Evolutionary conservation across 352 stramenopile genomes (phyloP).

Genomic region (Phytophthora boehmeriae): DNA sequence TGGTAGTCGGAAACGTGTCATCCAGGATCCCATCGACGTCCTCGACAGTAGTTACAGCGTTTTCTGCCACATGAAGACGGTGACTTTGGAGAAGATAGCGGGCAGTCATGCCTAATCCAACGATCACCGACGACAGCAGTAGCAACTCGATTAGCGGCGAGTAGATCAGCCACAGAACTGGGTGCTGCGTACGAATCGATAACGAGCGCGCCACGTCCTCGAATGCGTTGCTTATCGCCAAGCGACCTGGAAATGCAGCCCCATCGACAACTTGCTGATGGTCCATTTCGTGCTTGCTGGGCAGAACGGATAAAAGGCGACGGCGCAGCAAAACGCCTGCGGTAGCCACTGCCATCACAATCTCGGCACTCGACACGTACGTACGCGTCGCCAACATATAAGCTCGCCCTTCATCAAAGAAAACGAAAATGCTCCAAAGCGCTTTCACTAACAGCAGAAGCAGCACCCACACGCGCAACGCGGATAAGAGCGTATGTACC

Average conservation of each 20-base stretch:
- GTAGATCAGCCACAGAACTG: constrained; percentile 46
- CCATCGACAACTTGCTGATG: constrained; percentile 33
- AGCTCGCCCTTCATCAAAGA: constrained; percentile 37
- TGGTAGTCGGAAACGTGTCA: neutral
- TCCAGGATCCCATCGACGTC: constrained; percentile 1
- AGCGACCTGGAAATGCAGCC: constrained; percentile 25
- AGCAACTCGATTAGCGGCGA: constrained; percentile 30
- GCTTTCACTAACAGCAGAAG: constrained; percentile 38
- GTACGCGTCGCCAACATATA: constrained; percentile 40
- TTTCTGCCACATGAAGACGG: constrained; percentile 3
- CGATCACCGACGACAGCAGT: constrained; percentile 23
- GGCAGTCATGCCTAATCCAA: constrained; percentile 11
- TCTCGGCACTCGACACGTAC: constrained; percentile 42
- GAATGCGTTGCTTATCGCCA: constrained; percentile 43
- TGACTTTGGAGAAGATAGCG: constrained; percentile 26
- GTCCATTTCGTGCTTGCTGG: constrained; percentile 40
- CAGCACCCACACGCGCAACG: constrained; percentile 37
- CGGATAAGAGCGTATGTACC: constrained; percentile 50
- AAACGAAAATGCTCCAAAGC: constrained; percentile 36
- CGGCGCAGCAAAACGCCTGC: constrained; percentile 18
- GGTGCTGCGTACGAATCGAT: constrained; percentile 27
- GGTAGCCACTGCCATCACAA: constrained; percentile 29
- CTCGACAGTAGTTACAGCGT: constrained; percentile 2
- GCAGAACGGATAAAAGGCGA: constrained; percentile 29
- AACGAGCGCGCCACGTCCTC: constrained; percentile 30